Percentiles rank a stretch among this genome's conserved stretches.
phyloP scores from a whole-genome alignment of 2,329 filamentous ascomycete genomes.

The Colletotrichum cordylinicola region DNA sequence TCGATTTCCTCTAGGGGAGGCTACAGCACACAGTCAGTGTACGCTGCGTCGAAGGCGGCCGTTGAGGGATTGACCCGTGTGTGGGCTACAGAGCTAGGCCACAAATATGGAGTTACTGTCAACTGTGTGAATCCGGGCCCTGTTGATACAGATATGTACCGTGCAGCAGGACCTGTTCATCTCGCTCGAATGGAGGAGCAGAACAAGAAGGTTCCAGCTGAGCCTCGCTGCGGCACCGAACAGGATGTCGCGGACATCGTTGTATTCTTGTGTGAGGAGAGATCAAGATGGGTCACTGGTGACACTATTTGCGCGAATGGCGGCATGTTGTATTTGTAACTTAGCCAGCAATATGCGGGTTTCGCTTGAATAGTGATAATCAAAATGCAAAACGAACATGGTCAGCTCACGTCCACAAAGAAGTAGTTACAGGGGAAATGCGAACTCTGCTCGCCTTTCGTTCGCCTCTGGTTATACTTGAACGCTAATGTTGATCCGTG shows the following conservation, averaged over 20 bases:
- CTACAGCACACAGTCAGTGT: slow-evolving; percentile 32
- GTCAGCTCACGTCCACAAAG: neutral
- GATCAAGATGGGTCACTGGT: slow-evolving; percentile 11
- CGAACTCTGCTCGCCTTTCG: neutral
- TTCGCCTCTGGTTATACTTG: neutral
- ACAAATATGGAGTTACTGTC: slow-evolving; percentile 30
- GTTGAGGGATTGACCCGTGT: slow-evolving; percentile 31
- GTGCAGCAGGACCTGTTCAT: neutral
- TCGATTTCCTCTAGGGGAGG: slow-evolving; percentile 36
- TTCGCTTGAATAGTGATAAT: neutral
- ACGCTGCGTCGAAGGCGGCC: slow-evolving; percentile 39
- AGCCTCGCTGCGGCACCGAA: slow-evolving; percentile 1
- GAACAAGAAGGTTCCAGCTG: slow-evolving; percentile 5
- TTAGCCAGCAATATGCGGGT: neutral
- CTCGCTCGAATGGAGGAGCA: slow-evolving; percentile 8
- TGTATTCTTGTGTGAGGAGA: slow-evolving; percentile 4
- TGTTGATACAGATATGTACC: slow-evolving; percentile 26
- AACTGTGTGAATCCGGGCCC: slow-evolving; percentile 38
- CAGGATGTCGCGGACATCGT: slow-evolving; percentile 11
- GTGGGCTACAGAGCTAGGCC: slow-evolving; percentile 38
- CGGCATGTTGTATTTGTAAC: slow-evolving; percentile 3
- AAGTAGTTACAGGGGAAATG: neutral
- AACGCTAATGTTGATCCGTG: neutral
- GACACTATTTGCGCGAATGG: slow-evolving; percentile 12
- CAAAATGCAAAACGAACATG: neutral